These are phyloP conservation scores for Emericellopsis terricola DNA, from an alignment of 495 filamentous ascomycete species.

Conservation along the genomic window DNA sequence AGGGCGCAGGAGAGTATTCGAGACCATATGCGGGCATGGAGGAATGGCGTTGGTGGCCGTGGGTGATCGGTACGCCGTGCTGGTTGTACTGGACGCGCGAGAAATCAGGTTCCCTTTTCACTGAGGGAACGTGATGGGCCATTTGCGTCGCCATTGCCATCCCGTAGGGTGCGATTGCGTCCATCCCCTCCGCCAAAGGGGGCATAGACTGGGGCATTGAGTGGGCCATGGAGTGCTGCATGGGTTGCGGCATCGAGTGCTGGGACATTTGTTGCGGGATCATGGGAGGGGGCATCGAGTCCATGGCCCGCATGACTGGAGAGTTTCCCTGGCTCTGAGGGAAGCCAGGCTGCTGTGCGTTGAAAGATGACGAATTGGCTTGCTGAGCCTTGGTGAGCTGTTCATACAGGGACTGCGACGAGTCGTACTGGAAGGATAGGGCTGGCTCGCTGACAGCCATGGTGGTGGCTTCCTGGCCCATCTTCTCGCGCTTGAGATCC, in stretches of 20 bases:
- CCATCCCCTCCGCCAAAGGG: slow-evolving; percentile 64
- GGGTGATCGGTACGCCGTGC: slow-evolving; percentile 67
- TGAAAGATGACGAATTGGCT: slow-evolving; percentile 92
- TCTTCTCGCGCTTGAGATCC: slow-evolving; percentile 96
- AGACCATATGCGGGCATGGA: slow-evolving; percentile 89
- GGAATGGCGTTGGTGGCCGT: slow-evolving; percentile 74
- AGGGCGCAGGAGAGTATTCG: slow-evolving; percentile 95
- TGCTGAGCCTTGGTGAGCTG: slow-evolving; percentile 99
- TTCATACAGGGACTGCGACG: slow-evolving; percentile 96
- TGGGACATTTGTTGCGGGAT: slow-evolving; percentile 55
- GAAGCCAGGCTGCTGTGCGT: slow-evolving; percentile 63
- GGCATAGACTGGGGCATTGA: slow-evolving; percentile 55
- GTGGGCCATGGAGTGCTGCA: slow-evolving; percentile 40
- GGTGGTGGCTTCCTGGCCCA: slow-evolving; percentile 94
- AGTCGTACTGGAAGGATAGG: slow-evolving; percentile 96
- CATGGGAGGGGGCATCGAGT: slow-evolving; percentile 47
- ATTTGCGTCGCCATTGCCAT: slow-evolving; percentile 43
- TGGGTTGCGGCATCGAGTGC: slow-evolving; percentile 50
- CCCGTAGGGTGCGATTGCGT: slow-evolving; percentile 54
- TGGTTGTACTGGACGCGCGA: slow-evolving; percentile 66
- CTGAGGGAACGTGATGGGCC: slow-evolving; percentile 35
- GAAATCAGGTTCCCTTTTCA: slow-evolving; percentile 73
- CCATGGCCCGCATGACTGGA: slow-evolving; percentile 80
- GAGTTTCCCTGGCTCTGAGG: slow-evolving; percentile 58
- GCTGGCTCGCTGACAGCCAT: slow-evolving; percentile 92